Evolutionary conservation across 768 basidiomycete genomes (phyloP).

Genomic region (Amanita pseudoporphyria): DNA sequence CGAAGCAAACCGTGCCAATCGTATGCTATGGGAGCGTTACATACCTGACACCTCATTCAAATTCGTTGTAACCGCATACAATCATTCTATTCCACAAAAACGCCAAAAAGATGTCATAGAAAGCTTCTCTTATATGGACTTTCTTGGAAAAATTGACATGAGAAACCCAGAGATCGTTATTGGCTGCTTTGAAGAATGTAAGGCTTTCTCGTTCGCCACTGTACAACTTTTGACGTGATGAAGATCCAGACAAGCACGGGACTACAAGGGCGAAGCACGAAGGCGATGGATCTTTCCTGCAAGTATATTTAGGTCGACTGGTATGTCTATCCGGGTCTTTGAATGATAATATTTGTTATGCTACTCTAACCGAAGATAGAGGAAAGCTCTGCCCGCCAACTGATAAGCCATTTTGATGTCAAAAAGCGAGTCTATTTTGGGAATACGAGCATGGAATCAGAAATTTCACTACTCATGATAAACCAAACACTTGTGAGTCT

Average conservation of each 20-base stretch:
- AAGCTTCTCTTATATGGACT: conserved; percentile 77
- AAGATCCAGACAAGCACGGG: conserved; percentile 44
- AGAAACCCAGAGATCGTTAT: conserved; percentile 65
- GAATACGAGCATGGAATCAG: conserved; percentile 97
- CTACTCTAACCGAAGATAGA: conserved; percentile 26
- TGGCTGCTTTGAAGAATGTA: conserved; percentile 84
- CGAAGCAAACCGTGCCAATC: conserved; percentile 31
- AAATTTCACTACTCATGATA: conserved; percentile 92
- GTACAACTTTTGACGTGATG: background rate
- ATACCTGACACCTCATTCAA: conserved; percentile 67
- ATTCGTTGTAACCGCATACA: conserved; percentile 66
- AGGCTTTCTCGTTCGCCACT: background rate
- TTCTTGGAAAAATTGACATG: conserved; percentile 76
- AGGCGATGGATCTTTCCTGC: conserved; percentile 57
- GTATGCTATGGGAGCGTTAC: conserved; percentile 47
- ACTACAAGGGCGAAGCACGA: conserved; percentile 38
- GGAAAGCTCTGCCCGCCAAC: conserved; percentile 57
- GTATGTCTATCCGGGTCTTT: conserved; percentile 33
- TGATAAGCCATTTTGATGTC: conserved; percentile 70
- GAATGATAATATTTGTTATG: conserved; percentile 1
- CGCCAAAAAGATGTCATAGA: conserved; percentile 64
- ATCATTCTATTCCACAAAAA: conserved; percentile 60
- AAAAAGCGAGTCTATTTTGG: conserved; percentile 89
- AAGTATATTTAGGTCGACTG: conserved; percentile 81
- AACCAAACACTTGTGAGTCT: conserved; percentile 76